Base-by-base conservation (phyloP, 768 basidiomycete species). In the Hypsizygus marmoreus region DNA sequence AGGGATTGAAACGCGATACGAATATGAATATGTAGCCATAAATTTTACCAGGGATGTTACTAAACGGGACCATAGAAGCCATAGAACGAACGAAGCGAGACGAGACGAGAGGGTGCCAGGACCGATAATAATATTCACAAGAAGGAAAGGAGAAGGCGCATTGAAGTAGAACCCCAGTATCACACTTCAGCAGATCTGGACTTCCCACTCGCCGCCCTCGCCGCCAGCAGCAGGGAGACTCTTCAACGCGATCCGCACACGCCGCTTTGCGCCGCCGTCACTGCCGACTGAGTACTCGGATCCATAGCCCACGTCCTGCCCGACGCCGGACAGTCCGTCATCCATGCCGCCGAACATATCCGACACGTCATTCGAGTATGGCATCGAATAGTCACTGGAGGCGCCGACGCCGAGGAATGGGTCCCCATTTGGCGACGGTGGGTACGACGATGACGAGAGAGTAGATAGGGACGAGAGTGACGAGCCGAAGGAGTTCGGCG, bases 171-270 rank as follows among this genome's bases (percentile, higher is more conserved):
- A 43, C 38, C 41, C 47, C 43, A 49, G 47, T 20, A 31, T 30
- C 47, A 50, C 10, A 47, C 11, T 49, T 71, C 67, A 86, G 64
- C 83, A 86, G 40, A 87, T 70, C 60, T 85, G 79, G 35, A 89
- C 84, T 63, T 89, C 86, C 86, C 86, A 88, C 68, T 87, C 86
- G 50, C 85, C 86, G 36, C 83, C 83, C 61, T 84, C 82, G 51
- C 76, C 76, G 35, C 82, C 83, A 23, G 75, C 66, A 16, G 72
- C 72, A 1, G 85, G 84, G 65, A 82, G 67, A 55, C 76, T 81
- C 66, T 81, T 85, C 50, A 87, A 67, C 22, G 84, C 81, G 39
- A 86, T 82, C 51, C 82, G 75, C 50, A 85, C 82, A 29, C 84
- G 75, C 29, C 80, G 75, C 56, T 73, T 77, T 30, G 67, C 67